Conservation (phyloP, 768 basidiomycete genomes). For the Tricholoma matsutake region DNA sequence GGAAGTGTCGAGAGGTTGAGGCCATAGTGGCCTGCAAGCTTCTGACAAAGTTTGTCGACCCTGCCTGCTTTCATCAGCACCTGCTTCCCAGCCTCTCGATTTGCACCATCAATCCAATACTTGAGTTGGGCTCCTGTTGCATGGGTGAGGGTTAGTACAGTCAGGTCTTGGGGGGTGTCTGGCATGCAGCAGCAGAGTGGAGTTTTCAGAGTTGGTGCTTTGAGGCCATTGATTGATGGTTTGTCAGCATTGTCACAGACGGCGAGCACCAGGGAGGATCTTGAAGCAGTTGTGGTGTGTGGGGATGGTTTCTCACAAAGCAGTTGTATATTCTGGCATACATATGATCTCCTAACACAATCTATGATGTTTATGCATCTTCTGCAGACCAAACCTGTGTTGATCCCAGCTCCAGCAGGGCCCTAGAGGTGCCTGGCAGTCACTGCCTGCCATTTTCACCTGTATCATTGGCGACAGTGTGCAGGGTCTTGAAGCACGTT, state of each 20-base stretch:
- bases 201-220: neutral
- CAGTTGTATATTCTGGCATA: neutral
- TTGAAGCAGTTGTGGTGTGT: neutral
- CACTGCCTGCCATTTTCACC: too few relatives aligned
- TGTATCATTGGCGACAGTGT: too few relatives aligned
- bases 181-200: constrained; percentile 3
- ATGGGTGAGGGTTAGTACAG: constrained; percentile 10
- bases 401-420: neutral
- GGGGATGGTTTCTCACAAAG: neutral
- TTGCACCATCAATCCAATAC: neutral
- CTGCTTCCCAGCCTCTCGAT: neutral
- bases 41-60: neutral
- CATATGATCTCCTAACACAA: neutral
- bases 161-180: neutral
- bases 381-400: neutral
- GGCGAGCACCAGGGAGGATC: neutral
- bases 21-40: neutral
- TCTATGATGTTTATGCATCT: neutral
- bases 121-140: constrained; percentile 3
- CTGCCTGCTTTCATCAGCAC: neutral
- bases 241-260: neutral
- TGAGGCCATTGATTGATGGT: neutral
- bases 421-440: neutral
- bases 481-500: too few relatives aligned
- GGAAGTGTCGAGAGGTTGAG: too few relatives aligned